Percentiles rank a stretch among this genome's conserved stretches.
These are phyloP conservation scores for Mycocentrospora acerina DNA, from an alignment of 2,329 filamentous ascomycete species.

Conservation along the genomic window DNA sequence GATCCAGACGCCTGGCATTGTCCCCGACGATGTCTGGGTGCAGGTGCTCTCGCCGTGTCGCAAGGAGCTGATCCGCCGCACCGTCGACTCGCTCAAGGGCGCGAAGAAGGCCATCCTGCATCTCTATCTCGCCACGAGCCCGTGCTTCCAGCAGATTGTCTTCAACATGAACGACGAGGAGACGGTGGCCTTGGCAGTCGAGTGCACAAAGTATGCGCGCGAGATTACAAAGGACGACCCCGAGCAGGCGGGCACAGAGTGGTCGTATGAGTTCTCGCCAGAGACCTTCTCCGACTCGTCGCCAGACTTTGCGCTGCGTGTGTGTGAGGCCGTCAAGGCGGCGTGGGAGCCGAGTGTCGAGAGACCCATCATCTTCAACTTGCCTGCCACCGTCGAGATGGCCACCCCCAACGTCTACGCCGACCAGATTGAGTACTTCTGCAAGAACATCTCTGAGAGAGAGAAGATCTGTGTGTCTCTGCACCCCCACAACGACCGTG, in stretches of 20 bases:
- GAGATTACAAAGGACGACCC: conserved; percentile 84
- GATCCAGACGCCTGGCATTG: conserved; percentile 77
- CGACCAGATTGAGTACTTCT: conserved; percentile 96
- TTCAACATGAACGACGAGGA: conserved; percentile 86
- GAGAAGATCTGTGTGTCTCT: conserved; percentile 87
- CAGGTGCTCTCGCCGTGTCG: conserved; percentile 92
- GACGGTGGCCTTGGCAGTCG: conserved; percentile 76
- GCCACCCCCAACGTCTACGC: conserved; percentile 93
- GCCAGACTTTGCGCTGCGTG: conserved; percentile 76
- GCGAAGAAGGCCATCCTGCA: conserved; percentile 93
- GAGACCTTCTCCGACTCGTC: conserved; percentile 90
- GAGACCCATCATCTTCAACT: conserved; percentile 91
- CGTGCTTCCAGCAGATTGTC: conserved; percentile 89
- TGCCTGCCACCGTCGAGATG: conserved; percentile 95
- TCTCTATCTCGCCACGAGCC: conserved; percentile 93
- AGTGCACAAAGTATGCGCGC: conserved; percentile 82
- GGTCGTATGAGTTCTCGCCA: conserved; percentile 81
- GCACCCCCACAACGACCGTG: conserved; percentile 93
- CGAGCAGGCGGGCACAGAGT: conserved; percentile 58
- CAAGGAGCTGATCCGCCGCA: conserved; percentile 84
- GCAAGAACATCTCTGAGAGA: conserved; percentile 76
- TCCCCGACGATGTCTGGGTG: conserved; percentile 87
- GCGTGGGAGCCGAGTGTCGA: conserved; percentile 83
- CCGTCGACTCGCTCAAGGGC: conserved; percentile 84
- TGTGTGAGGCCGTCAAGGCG: conserved; percentile 91